Evolutionary conservation across 2,329 filamentous ascomycete species (phyloP).

Genomic region (Rosellinia necatrix): DNA sequence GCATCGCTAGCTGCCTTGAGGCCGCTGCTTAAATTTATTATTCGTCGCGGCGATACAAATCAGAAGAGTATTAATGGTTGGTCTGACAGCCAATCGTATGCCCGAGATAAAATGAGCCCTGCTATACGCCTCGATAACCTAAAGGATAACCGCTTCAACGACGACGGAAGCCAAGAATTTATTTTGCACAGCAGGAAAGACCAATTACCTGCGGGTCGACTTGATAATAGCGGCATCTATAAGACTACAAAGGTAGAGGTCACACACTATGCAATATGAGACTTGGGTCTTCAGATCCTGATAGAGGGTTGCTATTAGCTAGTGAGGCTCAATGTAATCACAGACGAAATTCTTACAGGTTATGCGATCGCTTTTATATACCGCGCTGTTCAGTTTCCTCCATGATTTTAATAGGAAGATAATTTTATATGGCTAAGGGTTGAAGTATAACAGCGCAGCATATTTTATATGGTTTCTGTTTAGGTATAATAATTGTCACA

Average conservation of each 20-base stretch:
- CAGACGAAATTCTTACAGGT: too few relatives aligned
- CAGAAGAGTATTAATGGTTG: background rate
- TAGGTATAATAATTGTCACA: too few relatives aligned
- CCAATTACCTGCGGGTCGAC: background rate
- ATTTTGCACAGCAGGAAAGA: slow-evolving; percentile 11
- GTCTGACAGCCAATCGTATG: slow-evolving; percentile 4
- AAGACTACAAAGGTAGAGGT: slow-evolving; percentile 20
- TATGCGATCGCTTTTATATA: too few relatives aligned
- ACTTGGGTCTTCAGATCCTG: too few relatives aligned
- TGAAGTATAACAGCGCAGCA: too few relatives aligned
- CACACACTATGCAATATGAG: slow-evolving; percentile 8
- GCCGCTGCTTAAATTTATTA: slow-evolving; percentile 14
- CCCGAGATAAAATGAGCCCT: slow-evolving; percentile 1
- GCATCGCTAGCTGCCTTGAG: slow-evolving; percentile 16
- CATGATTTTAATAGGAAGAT: too few relatives aligned
- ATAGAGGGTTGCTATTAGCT: too few relatives aligned
- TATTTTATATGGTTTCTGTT: too few relatives aligned
- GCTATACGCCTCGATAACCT: slow-evolving; percentile 18
- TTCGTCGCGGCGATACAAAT: background rate
- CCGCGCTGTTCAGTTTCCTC: too few relatives aligned
- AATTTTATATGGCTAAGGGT: too few relatives aligned
- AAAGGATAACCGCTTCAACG: slow-evolving; percentile 16
- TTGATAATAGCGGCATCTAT: slow-evolving; percentile 9
- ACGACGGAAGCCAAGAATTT: slow-evolving; percentile 12
- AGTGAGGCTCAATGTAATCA: too few relatives aligned